These are phyloP conservation scores for Avena sativa DNA, from an alignment of 176 grass and related monocot species.

Conservation along the genomic window DNA sequence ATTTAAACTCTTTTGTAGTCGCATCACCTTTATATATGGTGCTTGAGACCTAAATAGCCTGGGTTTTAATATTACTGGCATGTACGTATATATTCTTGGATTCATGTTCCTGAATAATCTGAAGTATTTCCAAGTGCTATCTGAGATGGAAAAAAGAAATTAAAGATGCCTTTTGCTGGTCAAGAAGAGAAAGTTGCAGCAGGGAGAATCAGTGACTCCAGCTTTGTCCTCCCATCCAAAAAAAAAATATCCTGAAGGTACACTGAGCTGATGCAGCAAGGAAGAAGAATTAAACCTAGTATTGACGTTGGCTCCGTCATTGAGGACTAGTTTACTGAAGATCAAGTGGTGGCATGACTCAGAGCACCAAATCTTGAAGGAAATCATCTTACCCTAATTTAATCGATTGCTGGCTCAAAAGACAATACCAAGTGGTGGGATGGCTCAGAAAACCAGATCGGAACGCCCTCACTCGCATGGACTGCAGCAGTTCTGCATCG, in stretches of 20 bases:
- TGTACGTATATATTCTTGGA: not conserved
- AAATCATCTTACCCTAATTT: not conserved
- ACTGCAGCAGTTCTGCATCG: not conserved
- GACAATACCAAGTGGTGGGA: no score
- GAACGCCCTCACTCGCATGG: not conserved
- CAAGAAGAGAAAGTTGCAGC: not conserved
- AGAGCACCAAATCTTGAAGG: slow-evolving; percentile 4
- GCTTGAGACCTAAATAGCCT: not conserved
- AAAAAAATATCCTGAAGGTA: not conserved
- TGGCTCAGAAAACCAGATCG: not conserved
- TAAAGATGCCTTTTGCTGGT: not conserved
- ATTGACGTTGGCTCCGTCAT: not conserved
- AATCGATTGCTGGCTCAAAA: not conserved
- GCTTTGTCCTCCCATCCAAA: not conserved
- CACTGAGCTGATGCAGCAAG: slow-evolving; percentile 9
- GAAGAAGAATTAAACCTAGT: not conserved
- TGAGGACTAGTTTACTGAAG: not conserved
- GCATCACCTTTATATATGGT: not conserved
- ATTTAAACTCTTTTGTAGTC: not conserved
- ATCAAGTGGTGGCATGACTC: slow-evolving; percentile 2
- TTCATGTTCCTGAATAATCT: not conserved
- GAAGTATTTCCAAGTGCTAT: not conserved
- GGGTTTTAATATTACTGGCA: not conserved
- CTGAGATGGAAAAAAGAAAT: not conserved
- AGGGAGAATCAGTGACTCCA: not conserved